Percentiles rank a stretch among this genome's conserved stretches.
Evolutionary conservation across 148 eudicot genomes (phyloP).

Genomic region (Chenopodium suecicum): DNA sequence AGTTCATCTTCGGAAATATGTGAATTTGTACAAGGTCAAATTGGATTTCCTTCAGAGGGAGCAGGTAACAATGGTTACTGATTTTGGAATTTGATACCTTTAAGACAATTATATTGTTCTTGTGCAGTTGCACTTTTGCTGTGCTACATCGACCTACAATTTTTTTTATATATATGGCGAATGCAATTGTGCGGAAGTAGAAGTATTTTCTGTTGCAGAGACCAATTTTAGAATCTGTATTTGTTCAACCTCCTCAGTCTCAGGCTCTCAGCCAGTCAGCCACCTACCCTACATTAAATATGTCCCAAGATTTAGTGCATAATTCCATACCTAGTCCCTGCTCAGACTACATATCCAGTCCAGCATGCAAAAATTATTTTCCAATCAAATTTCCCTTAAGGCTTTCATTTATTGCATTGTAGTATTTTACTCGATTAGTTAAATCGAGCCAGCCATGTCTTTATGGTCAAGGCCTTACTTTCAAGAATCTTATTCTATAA

Average conservation of each 20-base stretch:
- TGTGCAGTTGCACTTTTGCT: background rate
- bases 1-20: constrained; percentile 70
- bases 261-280: too few species aligned
- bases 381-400: too few species aligned
- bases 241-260: background rate
- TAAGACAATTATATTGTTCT: background rate
- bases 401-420: too few species aligned
- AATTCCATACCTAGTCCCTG: background rate
- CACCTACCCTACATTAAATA: too few species aligned
- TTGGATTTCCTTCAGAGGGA: constrained; percentile 75
- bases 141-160: background rate
- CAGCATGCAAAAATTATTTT: too few species aligned
- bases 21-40: constrained; percentile 83
- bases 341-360: background rate
- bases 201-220: background rate
- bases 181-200: background rate
- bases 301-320: too few species aligned
- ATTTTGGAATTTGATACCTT: background rate
- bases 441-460: too few species aligned
- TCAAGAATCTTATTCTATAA: too few species aligned
- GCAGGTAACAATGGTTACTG: constrained; percentile 50
- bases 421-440: too few species aligned
- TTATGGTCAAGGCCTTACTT: too few species aligned
- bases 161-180: background rate
- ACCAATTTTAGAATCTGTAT: background rate